phyloP scores from a whole-genome alignment of 139 green algal genomes.

The Chara braunii region DNA sequence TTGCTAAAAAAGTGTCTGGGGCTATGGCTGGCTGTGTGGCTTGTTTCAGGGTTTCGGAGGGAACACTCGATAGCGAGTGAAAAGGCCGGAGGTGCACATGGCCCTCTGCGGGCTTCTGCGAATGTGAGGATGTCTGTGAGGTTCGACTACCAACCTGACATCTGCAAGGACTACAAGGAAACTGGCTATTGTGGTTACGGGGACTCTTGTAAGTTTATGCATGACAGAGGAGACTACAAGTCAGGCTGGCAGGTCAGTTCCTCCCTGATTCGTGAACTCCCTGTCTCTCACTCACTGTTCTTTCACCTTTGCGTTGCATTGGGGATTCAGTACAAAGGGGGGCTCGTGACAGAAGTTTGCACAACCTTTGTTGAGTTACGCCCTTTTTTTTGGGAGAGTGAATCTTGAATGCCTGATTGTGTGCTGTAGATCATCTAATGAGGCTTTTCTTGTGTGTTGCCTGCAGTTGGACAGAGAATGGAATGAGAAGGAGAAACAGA shows the following conservation, averaged over 20 bases:
- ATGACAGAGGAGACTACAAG: constrained; percentile 98
- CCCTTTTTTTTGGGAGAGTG: too few relatives aligned
- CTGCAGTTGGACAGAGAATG: constrained; percentile 81
- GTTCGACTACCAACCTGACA: constrained; percentile 96
- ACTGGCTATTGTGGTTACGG: constrained; percentile 73
- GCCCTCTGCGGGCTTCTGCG: constrained; percentile 68
- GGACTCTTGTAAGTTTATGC: constrained; percentile 98
- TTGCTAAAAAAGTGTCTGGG: too few relatives aligned
- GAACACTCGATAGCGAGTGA: constrained; percentile 37
- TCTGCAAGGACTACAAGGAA: constrained; percentile 99
- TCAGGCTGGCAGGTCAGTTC: constrained; percentile 56
- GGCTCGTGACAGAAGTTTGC: too few relatives aligned
- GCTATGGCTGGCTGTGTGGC: too few relatives aligned
- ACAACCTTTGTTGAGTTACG: too few relatives aligned
- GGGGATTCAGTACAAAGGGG: too few relatives aligned
- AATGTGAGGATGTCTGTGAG: constrained; percentile 62
- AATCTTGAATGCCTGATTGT: too few relatives aligned
- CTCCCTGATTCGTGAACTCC: neutral
- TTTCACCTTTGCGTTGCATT: too few relatives aligned
- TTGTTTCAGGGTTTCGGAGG: constrained; percentile 32
- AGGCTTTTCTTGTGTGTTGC: neutral
- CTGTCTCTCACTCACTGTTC: constrained; percentile 59
- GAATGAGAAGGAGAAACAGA: constrained; percentile 81
- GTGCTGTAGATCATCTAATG: neutral
- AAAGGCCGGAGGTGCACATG: constrained; percentile 43